These are phyloP conservation scores for Cadophora gregata DNA, from an alignment of 2,329 filamentous ascomycete species.

Conservation along the genomic window DNA sequence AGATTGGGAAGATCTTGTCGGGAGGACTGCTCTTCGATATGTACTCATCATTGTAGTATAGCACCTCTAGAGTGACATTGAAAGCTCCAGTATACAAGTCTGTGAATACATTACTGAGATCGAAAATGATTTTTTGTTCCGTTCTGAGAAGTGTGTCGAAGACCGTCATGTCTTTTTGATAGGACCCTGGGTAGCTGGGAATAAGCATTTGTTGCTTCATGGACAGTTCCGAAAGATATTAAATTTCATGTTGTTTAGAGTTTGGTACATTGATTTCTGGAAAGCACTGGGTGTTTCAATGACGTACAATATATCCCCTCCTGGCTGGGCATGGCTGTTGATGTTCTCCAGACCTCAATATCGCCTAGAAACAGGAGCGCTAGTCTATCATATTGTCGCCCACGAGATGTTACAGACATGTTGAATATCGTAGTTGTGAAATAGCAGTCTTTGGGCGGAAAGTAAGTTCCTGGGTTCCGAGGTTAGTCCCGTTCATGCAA, in stretches of 20 bases:
- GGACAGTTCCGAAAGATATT: background rate
- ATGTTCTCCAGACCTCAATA: constrained; percentile 81
- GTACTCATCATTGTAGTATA: constrained; percentile 15
- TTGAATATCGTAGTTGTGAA: constrained; percentile 54
- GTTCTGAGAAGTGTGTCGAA: constrained; percentile 64
- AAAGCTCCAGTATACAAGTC: constrained; percentile 64
- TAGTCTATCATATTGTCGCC: constrained; percentile 66
- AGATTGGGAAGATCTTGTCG: constrained; percentile 64
- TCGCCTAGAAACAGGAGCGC: constrained; percentile 68
- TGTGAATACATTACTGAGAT: constrained; percentile 64
- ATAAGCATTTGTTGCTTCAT: background rate
- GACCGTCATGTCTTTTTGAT: constrained; percentile 76
- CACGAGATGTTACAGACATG: constrained; percentile 63
- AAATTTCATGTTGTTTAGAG: no score
- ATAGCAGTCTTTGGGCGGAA: constrained; percentile 37
- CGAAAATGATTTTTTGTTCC: constrained; percentile 77
- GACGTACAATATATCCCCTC: constrained; percentile 58
- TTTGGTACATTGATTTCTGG: background rate
- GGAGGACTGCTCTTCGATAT: background rate
- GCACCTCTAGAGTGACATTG: constrained; percentile 74
- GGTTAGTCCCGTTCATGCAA: background rate
- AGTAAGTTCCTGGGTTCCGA: constrained; percentile 24
- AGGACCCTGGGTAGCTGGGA: constrained; percentile 61
- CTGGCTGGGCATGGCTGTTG: constrained; percentile 75
- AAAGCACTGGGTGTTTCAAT: background rate